A percentile compares a stretch with the other conserved stretches of the same genome.
Evolutionary conservation across 306 rosid genomes (phyloP).

Genomic region (Cotoneaster glaucophyllus): DNA sequence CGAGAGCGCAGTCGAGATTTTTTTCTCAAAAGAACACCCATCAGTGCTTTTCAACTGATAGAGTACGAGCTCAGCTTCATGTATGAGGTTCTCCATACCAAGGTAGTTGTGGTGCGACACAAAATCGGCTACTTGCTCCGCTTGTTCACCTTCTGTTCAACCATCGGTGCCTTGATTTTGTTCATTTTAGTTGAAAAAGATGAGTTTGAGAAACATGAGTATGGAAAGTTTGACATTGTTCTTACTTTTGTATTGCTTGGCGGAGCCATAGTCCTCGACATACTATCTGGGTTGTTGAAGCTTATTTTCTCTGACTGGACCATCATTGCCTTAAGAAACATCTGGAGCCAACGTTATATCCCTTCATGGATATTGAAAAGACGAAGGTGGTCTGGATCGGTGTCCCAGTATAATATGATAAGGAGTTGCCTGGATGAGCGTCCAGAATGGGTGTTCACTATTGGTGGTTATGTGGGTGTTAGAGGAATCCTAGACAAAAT

Average conservation of each 20-base stretch:
- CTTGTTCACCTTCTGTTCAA: neutral
- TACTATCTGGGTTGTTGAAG: neutral
- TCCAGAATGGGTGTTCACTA: neutral
- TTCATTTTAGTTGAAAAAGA: neutral
- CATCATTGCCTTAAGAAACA: neutral
- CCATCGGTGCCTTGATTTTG: neutral
- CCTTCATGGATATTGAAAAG: neutral
- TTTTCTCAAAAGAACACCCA: neutral
- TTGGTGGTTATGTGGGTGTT: neutral
- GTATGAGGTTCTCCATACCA: slow-evolving; percentile 29
- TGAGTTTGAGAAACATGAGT: neutral
- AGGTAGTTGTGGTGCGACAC: neutral
- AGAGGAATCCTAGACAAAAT: neutral
- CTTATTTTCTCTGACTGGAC: slow-evolving; percentile 11
- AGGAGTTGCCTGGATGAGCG: slow-evolving; percentile 3
- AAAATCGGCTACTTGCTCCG: slow-evolving; percentile 6
- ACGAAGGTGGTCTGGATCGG: slow-evolving; percentile 11
- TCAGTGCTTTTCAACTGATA: slow-evolving; percentile 5
- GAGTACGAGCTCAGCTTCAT: slow-evolving; percentile 24
- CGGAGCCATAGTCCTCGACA: slow-evolving; percentile 14
- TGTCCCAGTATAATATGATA: slow-evolving; percentile 20
- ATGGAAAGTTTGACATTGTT: neutral
- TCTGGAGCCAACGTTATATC: neutral
- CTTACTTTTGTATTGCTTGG: slow-evolving; percentile 10
- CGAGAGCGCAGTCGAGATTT: neutral